Evolutionary conservation across 495 filamentous ascomycete species (phyloP).

Genomic region (Articulospora tetracladia): DNA sequence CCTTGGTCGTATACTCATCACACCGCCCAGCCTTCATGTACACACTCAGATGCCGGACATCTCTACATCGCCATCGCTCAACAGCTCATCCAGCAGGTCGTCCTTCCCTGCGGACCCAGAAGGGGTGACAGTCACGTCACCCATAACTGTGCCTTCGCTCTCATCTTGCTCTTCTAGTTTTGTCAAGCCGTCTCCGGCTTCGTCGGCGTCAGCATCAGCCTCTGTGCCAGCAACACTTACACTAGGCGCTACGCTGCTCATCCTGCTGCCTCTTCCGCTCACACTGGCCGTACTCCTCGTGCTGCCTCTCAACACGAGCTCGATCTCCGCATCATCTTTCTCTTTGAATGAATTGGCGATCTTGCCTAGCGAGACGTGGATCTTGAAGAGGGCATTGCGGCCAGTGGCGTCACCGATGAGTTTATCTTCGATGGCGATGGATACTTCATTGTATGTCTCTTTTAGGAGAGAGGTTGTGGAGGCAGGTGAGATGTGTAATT

Average conservation of each 20-base stretch:
- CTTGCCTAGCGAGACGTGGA: conserved; percentile 63
- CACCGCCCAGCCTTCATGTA: too few relatives aligned
- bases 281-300: conserved; percentile 2
- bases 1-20: not conserved
- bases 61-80: conserved; percentile 40
- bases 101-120: conserved; percentile 20
- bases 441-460: conserved; percentile 50
- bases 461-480: conserved; percentile 46
- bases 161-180: conserved; percentile 35
- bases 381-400: conserved; percentile 74
- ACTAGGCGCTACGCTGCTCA: conserved; percentile 5
- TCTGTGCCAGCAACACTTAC: not conserved
- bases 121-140: conserved; percentile 13
- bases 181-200: conserved; percentile 14
- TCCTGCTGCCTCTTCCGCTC: not conserved
- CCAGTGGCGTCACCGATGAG: conserved; percentile 66
- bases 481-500: conserved; percentile 70
- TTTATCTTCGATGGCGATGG: conserved; percentile 64
- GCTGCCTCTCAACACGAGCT: conserved; percentile 2
- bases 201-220: not conserved
- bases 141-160: conserved; percentile 31
- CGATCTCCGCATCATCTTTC: conserved; percentile 8
- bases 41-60: conserved; percentile 17
- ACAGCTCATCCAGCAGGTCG: conserved; percentile 35
- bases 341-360: conserved; percentile 53